A percentile compares a stretch with the other conserved stretches of the same genome.
Evolutionary conservation across 345 rosid species (phyloP).

Genomic region (Atalantia buxifolia): DNA sequence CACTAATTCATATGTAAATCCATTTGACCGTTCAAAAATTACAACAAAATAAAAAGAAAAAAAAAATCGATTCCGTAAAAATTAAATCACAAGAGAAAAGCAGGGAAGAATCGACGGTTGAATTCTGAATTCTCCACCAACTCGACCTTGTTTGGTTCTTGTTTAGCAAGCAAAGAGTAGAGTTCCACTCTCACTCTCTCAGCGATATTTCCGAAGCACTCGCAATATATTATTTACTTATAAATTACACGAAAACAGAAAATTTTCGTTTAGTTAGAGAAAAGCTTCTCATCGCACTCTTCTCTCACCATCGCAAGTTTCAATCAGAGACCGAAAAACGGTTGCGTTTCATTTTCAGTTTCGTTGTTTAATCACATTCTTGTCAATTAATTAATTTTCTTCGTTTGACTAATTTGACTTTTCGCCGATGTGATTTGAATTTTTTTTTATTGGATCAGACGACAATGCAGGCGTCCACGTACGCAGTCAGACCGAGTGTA

Average conservation of each 20-base stretch:
- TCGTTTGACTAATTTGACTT: constrained; percentile 19
- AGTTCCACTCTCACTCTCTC: constrained; percentile 17
- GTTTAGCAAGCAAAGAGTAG: constrained; percentile 9
- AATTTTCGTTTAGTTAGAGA: not conserved
- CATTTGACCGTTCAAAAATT: not conserved
- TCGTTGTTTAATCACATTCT: not conserved
- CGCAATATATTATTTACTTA: not conserved
- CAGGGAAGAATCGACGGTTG: constrained; percentile 9
- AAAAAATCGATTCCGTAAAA: not conserved
- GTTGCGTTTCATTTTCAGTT: not conserved
- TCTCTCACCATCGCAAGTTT: not conserved
- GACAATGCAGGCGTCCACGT: constrained; percentile 63
- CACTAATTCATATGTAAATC: not conserved
- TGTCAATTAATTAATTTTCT: not conserved
- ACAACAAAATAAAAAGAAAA: not conserved
- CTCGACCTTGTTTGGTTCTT: constrained; percentile 15
- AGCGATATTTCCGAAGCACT: constrained; percentile 48
- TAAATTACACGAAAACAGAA: not conserved
- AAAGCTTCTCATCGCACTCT: not conserved
- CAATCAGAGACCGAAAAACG: not conserved
- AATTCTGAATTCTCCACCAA: constrained; percentile 32
- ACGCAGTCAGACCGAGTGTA: constrained; percentile 37
- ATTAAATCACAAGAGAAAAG: too few relatives aligned
- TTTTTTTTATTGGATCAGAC: constrained; percentile 18
- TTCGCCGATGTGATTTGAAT: constrained; percentile 9